Base-by-base conservation (phyloP, 2,329 filamentous ascomycete species). In the Penicillium rolfsii region DNA sequence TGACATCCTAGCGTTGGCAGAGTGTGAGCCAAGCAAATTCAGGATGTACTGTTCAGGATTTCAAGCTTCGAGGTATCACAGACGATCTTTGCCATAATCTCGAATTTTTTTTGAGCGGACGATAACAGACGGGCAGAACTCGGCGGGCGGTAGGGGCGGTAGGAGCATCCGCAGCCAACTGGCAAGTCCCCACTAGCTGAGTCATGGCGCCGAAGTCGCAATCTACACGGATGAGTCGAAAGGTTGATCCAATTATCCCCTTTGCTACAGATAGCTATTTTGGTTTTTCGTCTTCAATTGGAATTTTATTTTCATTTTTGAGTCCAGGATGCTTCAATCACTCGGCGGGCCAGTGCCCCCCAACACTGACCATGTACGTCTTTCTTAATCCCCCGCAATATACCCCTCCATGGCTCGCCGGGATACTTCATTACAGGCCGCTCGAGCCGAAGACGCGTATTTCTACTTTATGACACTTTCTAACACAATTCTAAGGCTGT, bases 291-390 rank as follows among this genome's bases (percentile, higher is more conserved):
- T 65, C 40, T 28, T 43, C 33, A 41, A 48, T 58, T 59, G 67
- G 45, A 56, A 59, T 58, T 4, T 56, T 40, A 16, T 3, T 46
- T 36, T 14, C 48, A 50, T 46, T 59, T 68, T 43, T 41, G 59
- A 14, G 43, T 52, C 49, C 59, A 68, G 43, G 40, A 79, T 79
- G 77, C 67, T 74, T 38, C 74, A 76, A 63, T 70, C 69, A 38
- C 59, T 91, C 40, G 90, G 90, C 70, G 87, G 90, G 71, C 85
- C 90, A 5, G 91, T 94, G 62, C 91, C 91, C 58, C 85, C 88
- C 41, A 87, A 93, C 73, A 93, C 90, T 59, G 86, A 89, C 60
- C 91, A 94, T 82, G 90, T 92, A 81, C 80, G 86, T 83, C 60
- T 56, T 41, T 48, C 28, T 35, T 48, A 55, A 26, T 54, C 50